phyloP scores from a whole-genome alignment of 1,284 basidiomycete species.

The Crepidotus sp. region DNA sequence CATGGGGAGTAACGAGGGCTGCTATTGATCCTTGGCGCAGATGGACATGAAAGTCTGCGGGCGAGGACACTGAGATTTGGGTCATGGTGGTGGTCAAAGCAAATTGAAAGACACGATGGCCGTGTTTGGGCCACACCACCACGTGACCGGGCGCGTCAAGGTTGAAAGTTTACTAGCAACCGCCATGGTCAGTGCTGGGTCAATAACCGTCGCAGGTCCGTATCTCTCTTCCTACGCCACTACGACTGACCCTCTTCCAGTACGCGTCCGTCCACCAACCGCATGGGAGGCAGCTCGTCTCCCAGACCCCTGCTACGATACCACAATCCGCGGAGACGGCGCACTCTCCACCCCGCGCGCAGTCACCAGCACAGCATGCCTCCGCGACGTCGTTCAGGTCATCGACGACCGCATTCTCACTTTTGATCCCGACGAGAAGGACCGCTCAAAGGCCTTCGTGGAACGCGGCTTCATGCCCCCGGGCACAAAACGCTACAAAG shows the following conservation, averaged over 20 bases:
- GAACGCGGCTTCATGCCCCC: slow-evolving; percentile 75
- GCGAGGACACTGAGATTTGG: slow-evolving; percentile 52
- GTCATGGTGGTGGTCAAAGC: slow-evolving; percentile 20
- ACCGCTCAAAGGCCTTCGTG: slow-evolving; percentile 64
- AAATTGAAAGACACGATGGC: neutral
- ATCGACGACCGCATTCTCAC: slow-evolving; percentile 83
- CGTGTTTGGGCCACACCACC: slow-evolving; percentile 3
- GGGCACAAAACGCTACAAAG: slow-evolving; percentile 85
- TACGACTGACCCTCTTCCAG: slow-evolving; percentile 33
- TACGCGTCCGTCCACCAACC: slow-evolving; percentile 86
- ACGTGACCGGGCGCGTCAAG: slow-evolving; percentile 6
- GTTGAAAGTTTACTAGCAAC: too few relatives aligned
- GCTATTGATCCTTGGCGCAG: slow-evolving; percentile 84
- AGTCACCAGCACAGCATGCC: slow-evolving; percentile 41
- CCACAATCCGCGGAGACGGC: slow-evolving; percentile 71
- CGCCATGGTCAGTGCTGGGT: slow-evolving; percentile 71
- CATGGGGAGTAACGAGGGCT: slow-evolving; percentile 84
- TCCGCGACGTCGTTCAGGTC: slow-evolving; percentile 71
- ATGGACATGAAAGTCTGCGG: slow-evolving; percentile 96
- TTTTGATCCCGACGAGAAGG: slow-evolving; percentile 91
- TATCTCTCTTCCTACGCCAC: slow-evolving; percentile 16
- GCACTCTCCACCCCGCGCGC: slow-evolving; percentile 63
- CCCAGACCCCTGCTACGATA: slow-evolving; percentile 60
- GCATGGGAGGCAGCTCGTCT: slow-evolving; percentile 76
- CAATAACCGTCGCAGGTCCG: slow-evolving; percentile 79